Conservation (phyloP, 225 moss, liverwort and hornwort genomes). For the Marchantia polymorpha region DNA sequence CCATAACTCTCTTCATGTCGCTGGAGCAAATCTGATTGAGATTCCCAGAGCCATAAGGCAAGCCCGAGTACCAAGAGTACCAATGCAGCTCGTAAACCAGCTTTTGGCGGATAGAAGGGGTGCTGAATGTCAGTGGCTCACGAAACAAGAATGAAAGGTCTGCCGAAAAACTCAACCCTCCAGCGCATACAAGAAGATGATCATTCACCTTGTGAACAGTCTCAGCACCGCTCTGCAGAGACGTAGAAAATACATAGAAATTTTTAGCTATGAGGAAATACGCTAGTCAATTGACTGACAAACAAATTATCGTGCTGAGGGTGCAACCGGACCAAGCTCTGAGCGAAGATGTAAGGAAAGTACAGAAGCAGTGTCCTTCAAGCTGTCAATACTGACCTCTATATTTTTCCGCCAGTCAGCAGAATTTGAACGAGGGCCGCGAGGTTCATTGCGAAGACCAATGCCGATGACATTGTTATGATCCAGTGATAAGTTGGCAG, state of each 20-base stretch:
- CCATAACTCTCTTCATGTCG: constrained; percentile 41
- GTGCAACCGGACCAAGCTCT: no score
- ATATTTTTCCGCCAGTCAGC: constrained; percentile 40
- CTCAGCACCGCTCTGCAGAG: constrained; percentile 38
- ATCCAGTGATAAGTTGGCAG: constrained; percentile 37
- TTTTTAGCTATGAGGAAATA: not conserved
- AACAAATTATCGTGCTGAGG: no score
- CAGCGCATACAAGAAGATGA: constrained; percentile 39
- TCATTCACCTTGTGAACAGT: constrained; percentile 45
- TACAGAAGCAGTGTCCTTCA: no score
- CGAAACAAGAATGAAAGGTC: constrained; percentile 46
- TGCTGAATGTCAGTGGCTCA: constrained; percentile 15
- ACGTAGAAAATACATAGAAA: not conserved
- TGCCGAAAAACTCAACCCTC: constrained; percentile 40
- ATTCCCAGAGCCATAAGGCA: constrained; percentile 16
- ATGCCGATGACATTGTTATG: constrained; percentile 47
- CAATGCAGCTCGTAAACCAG: constrained; percentile 65
- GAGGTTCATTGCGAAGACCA: constrained; percentile 58
- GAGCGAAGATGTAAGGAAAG: no score
- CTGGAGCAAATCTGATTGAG: constrained; percentile 33
- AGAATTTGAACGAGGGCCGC: constrained; percentile 39
- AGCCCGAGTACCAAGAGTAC: constrained; percentile 34
- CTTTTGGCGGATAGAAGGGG: constrained; percentile 35
- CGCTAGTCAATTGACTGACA: no score
- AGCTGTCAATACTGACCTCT: not conserved